Conservation (phyloP, 1,139 yeast genomes). For the Zhuliangozyma parablackwelliae region DNA sequence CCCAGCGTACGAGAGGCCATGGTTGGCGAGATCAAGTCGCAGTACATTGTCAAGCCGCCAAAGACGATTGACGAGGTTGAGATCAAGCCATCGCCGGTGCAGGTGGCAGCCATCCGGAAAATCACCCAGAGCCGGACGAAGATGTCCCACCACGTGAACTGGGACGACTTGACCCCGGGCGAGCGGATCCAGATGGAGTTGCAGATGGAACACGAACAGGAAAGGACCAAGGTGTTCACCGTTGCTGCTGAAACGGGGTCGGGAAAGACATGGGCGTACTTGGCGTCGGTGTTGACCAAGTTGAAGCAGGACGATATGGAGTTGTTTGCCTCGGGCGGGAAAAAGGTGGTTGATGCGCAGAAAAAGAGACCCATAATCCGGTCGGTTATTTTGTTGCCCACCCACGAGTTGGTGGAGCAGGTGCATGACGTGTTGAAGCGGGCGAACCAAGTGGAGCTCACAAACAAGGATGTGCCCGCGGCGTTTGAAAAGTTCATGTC, state of each 20-base stretch:
- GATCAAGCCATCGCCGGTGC: conserved; percentile 41
- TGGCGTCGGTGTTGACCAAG: conserved; percentile 69
- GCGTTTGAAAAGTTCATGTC: conserved; percentile 14
- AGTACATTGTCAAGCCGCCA: conserved; percentile 39
- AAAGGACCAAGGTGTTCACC: conserved; percentile 59
- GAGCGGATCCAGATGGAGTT: conserved; percentile 24
- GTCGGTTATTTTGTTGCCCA: conserved; percentile 76
- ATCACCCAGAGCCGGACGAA: conserved; percentile 30
- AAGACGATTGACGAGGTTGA: conserved; percentile 27
- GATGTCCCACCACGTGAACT: conserved; percentile 16
- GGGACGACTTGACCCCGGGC: conserved; percentile 19
- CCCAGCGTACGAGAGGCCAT: conserved; percentile 66
- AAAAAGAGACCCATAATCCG: conserved; percentile 46
- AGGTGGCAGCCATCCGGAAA: conserved; percentile 43
- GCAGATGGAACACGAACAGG: conserved; percentile 25
- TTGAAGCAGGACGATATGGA: conserved; percentile 52
- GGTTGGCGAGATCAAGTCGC: conserved; percentile 51
- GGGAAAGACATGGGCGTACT: conserved; percentile 91
- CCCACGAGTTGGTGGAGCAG: conserved; percentile 84
- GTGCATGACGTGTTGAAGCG: conserved; percentile 52
- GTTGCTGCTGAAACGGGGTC: conserved; percentile 96
- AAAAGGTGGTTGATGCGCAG: no score
- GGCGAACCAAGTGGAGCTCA: conserved; percentile 25
- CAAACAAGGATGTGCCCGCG: no score
- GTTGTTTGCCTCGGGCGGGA: conserved; percentile 14